These are phyloP conservation scores for Vinca major DNA, from an alignment of 305 asterid species.

Conservation along the genomic window DNA sequence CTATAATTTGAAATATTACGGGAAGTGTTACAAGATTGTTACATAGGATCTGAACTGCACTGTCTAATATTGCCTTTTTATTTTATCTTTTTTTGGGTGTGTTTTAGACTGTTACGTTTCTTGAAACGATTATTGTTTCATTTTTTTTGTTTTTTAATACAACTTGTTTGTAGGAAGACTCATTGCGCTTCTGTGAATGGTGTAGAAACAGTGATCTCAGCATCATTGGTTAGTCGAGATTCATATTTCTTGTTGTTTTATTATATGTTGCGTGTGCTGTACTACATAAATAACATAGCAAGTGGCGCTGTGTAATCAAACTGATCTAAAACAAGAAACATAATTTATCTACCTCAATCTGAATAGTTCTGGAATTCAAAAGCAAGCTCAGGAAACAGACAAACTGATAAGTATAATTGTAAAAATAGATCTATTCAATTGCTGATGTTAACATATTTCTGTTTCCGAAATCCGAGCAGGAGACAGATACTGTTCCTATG, in stretches of 20 bases:
- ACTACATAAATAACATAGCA: background rate
- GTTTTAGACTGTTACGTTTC: too few species aligned
- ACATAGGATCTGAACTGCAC: too few species aligned
- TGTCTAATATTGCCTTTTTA: too few species aligned
- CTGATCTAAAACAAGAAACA: too few species aligned
- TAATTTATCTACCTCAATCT: background rate
- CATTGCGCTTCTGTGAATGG: constrained; percentile 52
- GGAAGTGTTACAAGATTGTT: too few species aligned
- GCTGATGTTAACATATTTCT: constrained; percentile 7
- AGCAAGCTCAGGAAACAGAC: background rate
- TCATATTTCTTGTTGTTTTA: background rate
- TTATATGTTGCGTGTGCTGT: too few species aligned
- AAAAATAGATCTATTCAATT: background rate
- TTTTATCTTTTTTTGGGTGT: too few species aligned
- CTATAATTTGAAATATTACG: too few species aligned
- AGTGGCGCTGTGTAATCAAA: background rate
- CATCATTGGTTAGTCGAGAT: constrained; percentile 41
- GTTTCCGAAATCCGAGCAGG: constrained; percentile 26
- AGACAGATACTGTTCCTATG: constrained; percentile 56
- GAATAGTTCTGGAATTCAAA: background rate
- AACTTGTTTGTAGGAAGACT: constrained; percentile 52
- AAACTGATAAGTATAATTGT: background rate
- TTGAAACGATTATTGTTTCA: too few species aligned
- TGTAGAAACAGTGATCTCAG: constrained; percentile 38
- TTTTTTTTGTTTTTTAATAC: too few species aligned